Percentiles rank a stretch among this genome's conserved stretches.
Conservation (phyloP, 345 rosid genomes). For the Cardamine resedifolia region DNA sequence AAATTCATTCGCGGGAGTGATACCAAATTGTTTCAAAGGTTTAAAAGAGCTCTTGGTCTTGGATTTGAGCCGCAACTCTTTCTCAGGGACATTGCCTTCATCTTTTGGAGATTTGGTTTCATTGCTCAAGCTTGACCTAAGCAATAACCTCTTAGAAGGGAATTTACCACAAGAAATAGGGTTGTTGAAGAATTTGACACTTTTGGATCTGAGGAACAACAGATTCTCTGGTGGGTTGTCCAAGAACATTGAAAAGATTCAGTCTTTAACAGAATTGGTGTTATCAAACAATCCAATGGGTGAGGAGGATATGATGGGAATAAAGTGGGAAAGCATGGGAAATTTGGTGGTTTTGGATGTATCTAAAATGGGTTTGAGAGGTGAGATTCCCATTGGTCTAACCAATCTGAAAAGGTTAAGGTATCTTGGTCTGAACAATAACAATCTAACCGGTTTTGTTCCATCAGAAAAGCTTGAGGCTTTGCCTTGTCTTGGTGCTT, state of each 20-base stretch:
- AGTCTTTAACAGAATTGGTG: constrained; percentile 60
- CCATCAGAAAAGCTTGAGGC: constrained; percentile 53
- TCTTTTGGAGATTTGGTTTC: constrained; percentile 60
- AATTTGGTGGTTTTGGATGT: constrained; percentile 66
- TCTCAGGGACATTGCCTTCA: constrained; percentile 63
- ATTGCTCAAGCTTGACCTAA: constrained; percentile 78
- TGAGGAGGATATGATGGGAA: constrained; percentile 51
- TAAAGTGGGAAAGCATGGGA: constrained; percentile 54
- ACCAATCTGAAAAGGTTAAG: constrained; percentile 61
- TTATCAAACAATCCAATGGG: constrained; percentile 68
- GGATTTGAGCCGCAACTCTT: constrained; percentile 71
- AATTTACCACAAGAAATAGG: constrained; percentile 49
- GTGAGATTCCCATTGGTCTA: constrained; percentile 64
- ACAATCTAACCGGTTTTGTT: constrained; percentile 63
- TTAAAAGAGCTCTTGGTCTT: constrained; percentile 60
- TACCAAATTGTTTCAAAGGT: constrained; percentile 54
- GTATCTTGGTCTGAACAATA: constrained; percentile 74
- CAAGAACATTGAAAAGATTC: constrained; percentile 49
- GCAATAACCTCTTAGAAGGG: constrained; percentile 65
- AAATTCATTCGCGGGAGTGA: constrained; percentile 53
- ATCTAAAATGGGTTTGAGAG: constrained; percentile 51
- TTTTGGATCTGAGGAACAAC: constrained; percentile 77
- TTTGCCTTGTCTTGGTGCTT: constrained; percentile 56
- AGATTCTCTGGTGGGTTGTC: constrained; percentile 67
- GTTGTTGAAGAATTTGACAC: constrained; percentile 59